A percentile compares a stretch with the other conserved stretches of the same genome.
Conservation (phyloP, 106 monocot genomes). For the Agapanthus africanus region DNA sequence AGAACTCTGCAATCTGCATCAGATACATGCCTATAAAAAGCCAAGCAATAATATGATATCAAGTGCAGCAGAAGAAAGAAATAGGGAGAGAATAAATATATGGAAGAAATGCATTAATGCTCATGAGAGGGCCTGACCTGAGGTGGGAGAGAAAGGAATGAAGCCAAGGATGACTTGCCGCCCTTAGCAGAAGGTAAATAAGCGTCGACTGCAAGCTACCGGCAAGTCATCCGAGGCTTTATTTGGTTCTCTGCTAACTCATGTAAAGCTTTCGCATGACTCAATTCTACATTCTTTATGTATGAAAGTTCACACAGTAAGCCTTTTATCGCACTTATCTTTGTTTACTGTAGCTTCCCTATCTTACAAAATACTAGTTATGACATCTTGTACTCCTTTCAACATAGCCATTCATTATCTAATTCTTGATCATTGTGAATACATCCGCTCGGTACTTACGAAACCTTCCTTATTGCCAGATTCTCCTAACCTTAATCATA, state of each 20-base stretch:
- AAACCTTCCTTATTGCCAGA: too few relatives aligned
- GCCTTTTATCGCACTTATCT: neutral
- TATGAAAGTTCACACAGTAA: neutral
- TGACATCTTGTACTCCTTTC: neutral
- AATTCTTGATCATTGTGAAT: too few relatives aligned
- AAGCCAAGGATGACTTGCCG: constrained; percentile 14
- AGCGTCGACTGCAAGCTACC: neutral
- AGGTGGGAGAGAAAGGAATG: constrained; percentile 4
- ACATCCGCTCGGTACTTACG: too few relatives aligned
- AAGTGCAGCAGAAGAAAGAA: neutral
- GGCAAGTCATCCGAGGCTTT: constrained; percentile 9
- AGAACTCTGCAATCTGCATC: neutral
- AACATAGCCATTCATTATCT: neutral
- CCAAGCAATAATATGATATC: neutral
- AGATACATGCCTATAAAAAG: neutral
- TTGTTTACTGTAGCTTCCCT: neutral
- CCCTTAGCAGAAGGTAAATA: neutral
- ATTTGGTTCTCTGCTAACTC: constrained; percentile 9
- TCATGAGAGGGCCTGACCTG: constrained; percentile 6
- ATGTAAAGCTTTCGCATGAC: constrained; percentile 10
- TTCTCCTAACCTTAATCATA: too few relatives aligned
- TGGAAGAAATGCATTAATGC: neutral
- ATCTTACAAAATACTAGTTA: neutral
- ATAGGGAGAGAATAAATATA: neutral
- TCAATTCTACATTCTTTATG: neutral